Conservation (phyloP, 352 stramenopile genomes). For the Phytopythium montanum region DNA sequence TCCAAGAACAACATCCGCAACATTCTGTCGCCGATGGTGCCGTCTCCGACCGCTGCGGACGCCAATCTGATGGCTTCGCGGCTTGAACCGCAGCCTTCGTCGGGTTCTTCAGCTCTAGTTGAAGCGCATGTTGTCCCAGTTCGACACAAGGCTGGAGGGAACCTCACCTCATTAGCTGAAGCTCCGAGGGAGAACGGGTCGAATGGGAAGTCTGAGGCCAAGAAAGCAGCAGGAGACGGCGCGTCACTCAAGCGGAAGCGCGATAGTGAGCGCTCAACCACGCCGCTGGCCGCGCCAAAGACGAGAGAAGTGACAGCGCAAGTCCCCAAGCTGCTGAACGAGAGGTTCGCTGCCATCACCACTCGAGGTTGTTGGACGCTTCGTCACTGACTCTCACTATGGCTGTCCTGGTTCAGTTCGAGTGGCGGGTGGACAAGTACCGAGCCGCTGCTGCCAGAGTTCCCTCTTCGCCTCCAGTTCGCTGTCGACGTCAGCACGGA, state of each 20-base stretch:
- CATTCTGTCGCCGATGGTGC: constrained; percentile 56
- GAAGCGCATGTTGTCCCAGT: neutral
- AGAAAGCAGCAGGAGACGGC: constrained; percentile 25
- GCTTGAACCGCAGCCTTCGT: constrained; percentile 22
- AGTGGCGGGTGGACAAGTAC: constrained; percentile 7
- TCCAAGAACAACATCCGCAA: constrained; percentile 81
- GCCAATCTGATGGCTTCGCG: constrained; percentile 51
- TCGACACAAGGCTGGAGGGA: neutral
- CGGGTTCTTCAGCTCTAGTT: neutral
- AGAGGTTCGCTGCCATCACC: constrained; percentile 24
- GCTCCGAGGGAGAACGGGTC: constrained; percentile 1
- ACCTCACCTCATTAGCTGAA: neutral
- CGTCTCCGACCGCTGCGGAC: constrained; percentile 46
- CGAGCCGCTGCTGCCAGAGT: constrained; percentile 47
- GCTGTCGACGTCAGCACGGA: constrained; percentile 53
- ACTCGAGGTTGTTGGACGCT: neutral
- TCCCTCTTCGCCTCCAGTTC: constrained; percentile 59
- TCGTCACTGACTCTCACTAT: neutral
- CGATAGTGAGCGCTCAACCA: constrained; percentile 34
- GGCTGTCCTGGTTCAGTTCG: neutral
- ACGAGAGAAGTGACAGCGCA: constrained; percentile 55
- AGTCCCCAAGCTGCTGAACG: constrained; percentile 46
- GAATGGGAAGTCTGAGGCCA: constrained; percentile 20
- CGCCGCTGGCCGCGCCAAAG: constrained; percentile 27
- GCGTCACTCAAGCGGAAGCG: constrained; percentile 65